These are phyloP conservation scores for Trichoderma lentiforme DNA, from an alignment of 2,329 filamentous ascomycete species.

Conservation along the genomic window DNA sequence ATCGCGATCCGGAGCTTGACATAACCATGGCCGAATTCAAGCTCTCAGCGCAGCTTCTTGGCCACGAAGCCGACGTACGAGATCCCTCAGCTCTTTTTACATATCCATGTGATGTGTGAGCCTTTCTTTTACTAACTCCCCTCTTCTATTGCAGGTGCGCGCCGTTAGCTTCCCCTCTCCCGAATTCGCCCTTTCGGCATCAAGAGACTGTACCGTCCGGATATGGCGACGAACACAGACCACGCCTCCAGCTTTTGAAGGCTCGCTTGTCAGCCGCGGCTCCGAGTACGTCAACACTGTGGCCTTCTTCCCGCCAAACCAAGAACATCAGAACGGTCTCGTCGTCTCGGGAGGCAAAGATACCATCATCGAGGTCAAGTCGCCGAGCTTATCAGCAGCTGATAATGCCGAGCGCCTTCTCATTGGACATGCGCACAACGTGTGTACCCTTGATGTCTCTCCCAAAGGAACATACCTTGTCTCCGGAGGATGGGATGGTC, in stretches of 20 bases:
- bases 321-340: conserved; percentile 70
- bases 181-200: conserved; percentile 75
- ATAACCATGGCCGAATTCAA: conserved; percentile 75
- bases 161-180: conserved; percentile 74
- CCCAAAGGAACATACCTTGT: conserved; percentile 71
- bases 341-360: conserved; percentile 88
- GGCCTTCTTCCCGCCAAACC: conserved; percentile 68
- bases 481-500: conserved; percentile 91
- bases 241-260: conserved; percentile 69
- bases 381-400: conserved; percentile 61
- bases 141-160: conserved; percentile 66
- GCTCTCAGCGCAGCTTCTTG: conserved; percentile 83
- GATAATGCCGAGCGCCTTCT: conserved; percentile 83
- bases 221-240: conserved; percentile 71
- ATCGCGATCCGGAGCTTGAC: neutral
- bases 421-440: conserved; percentile 80
- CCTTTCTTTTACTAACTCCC: conserved; percentile 18
- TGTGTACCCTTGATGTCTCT: conserved; percentile 80
- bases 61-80: conserved; percentile 90
- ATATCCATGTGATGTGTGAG: neutral
- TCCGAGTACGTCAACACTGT: conserved; percentile 85
- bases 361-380: conserved; percentile 85
- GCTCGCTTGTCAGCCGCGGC: conserved; percentile 73
- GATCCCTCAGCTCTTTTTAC: neutral
- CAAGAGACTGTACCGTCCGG: conserved; percentile 85